Evolutionary conservation across 2,329 filamentous ascomycete genomes (phyloP).

Genomic region (Rutstroemia sp.): DNA sequence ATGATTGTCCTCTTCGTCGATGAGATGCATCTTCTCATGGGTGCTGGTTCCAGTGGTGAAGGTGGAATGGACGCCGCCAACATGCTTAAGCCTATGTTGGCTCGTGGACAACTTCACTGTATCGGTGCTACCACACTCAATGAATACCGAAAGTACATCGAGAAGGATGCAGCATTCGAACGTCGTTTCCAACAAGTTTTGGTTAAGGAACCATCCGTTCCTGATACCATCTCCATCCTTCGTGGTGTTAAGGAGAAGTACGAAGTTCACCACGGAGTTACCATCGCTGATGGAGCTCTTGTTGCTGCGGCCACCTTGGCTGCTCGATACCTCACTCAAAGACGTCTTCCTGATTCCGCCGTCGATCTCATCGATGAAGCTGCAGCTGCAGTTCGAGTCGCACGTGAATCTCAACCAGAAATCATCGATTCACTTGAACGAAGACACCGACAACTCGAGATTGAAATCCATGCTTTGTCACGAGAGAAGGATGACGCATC

Average conservation of each 20-base stretch:
- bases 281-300: constrained; percentile 87
- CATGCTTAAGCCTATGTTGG: constrained; percentile 95
- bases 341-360: constrained; percentile 89
- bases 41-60: constrained; percentile 86
- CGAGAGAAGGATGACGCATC: constrained; percentile 94
- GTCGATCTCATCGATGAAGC: constrained; percentile 96
- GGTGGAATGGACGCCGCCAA: constrained; percentile 99
- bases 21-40: constrained; percentile 98
- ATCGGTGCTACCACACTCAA: constrained; percentile 93
- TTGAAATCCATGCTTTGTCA: constrained; percentile 91
- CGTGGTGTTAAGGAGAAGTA: constrained; percentile 97
- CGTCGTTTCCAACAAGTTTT: constrained; percentile 97
- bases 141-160: constrained; percentile 98
- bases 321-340: constrained; percentile 83
- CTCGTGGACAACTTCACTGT: constrained; percentile 91
- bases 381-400: constrained; percentile 90
- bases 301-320: constrained; percentile 88
- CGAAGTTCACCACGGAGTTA: constrained; percentile 97
- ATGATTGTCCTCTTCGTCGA: constrained; percentile 98
- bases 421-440: constrained; percentile 91
- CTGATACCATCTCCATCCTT: constrained; percentile 95
- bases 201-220: constrained; percentile 84
- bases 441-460: constrained; percentile 82
- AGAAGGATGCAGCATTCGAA: constrained; percentile 97
- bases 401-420: constrained; percentile 92